These are phyloP conservation scores for Caulochytrium protostelioides DNA, from an alignment of 371 early-diverging fungal species.

Conservation along the genomic window DNA sequence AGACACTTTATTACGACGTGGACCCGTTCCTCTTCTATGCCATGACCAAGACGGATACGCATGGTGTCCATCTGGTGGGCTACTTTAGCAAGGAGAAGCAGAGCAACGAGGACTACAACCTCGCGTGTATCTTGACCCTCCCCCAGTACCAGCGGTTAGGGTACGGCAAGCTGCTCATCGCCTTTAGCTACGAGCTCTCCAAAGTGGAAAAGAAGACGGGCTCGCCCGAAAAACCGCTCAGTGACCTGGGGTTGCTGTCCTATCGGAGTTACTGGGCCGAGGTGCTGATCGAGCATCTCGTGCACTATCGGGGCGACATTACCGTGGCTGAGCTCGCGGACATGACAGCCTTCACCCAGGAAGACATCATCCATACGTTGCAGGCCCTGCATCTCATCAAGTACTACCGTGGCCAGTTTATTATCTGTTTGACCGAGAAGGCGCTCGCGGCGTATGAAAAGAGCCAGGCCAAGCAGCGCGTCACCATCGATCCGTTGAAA, in stretches of 20 bases:
- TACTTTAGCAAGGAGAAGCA: conserved; percentile 99
- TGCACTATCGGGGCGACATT: background rate
- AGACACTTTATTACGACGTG: conserved; percentile 98
- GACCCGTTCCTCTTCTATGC: conserved; percentile 98
- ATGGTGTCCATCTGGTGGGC: conserved; percentile 83
- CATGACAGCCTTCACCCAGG: conserved; percentile 65
- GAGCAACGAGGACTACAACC: conserved; percentile 84
- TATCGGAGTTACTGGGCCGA: conserved; percentile 85
- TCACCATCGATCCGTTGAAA: conserved; percentile 50
- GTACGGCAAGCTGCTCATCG: conserved; percentile 90
- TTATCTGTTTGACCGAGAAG: conserved; percentile 72
- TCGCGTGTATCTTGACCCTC: conserved; percentile 98
- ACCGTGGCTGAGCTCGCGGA: conserved; percentile 63
- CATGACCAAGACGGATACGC: conserved; percentile 57
- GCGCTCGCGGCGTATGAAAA: conserved; percentile 58
- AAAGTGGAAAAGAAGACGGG: conserved; percentile 86
- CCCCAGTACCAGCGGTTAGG: conserved; percentile 97
- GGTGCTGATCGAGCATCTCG: conserved; percentile 23
- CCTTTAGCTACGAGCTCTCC: conserved; percentile 88
- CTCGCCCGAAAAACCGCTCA: conserved; percentile 96
- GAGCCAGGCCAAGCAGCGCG: conserved; percentile 37
- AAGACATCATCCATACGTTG: conserved; percentile 89
- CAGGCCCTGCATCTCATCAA: conserved; percentile 75
- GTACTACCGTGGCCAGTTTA: conserved; percentile 81
- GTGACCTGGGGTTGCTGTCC: conserved; percentile 82